A percentile compares a stretch with the other conserved stretches of the same genome.
These are phyloP conservation scores for Sambucus nigra DNA, from an alignment of 129 eudicot species.

Conservation along the genomic window DNA sequence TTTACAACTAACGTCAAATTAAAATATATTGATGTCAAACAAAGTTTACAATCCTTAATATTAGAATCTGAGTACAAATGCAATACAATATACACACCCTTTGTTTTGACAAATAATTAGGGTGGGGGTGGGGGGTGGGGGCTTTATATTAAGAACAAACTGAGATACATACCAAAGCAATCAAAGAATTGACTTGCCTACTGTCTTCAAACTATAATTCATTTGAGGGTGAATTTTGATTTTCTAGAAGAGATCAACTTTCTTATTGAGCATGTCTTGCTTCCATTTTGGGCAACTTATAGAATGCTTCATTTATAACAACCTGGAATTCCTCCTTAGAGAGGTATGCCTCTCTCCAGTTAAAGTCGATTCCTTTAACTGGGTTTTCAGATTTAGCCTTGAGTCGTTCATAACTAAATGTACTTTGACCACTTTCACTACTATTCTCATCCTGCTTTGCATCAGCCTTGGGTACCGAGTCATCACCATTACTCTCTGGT, in stretches of 20 bases:
- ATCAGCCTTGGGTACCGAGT: conserved; percentile 36
- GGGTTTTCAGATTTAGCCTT: conserved; percentile 80
- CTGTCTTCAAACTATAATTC: conserved; percentile 9
- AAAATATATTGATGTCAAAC: background rate
- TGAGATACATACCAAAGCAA: background rate
- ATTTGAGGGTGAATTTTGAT: conserved; percentile 3
- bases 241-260: conserved; percentile 68
- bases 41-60: background rate
- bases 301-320: conserved; percentile 60
- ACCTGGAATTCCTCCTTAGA: conserved; percentile 61
- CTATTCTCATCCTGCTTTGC: conserved; percentile 47
- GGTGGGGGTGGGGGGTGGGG: no score
- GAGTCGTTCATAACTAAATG: conserved; percentile 66
- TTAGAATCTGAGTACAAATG: conserved; percentile 1
- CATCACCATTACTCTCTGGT: conserved; percentile 45
- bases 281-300: conserved; percentile 83
- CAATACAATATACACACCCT: conserved; percentile 9
- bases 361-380: conserved; percentile 80
- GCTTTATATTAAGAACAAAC: background rate
- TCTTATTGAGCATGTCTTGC: conserved; percentile 86
- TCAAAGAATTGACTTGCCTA: conserved; percentile 14
- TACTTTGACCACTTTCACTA: conserved; percentile 52
- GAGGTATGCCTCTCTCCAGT: conserved; percentile 87
- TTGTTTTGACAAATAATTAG: background rate
- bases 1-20: background rate